Evolutionary conservation across 495 filamentous ascomycete species (phyloP).

Genomic region (Annulohypoxylon nitens): DNA sequence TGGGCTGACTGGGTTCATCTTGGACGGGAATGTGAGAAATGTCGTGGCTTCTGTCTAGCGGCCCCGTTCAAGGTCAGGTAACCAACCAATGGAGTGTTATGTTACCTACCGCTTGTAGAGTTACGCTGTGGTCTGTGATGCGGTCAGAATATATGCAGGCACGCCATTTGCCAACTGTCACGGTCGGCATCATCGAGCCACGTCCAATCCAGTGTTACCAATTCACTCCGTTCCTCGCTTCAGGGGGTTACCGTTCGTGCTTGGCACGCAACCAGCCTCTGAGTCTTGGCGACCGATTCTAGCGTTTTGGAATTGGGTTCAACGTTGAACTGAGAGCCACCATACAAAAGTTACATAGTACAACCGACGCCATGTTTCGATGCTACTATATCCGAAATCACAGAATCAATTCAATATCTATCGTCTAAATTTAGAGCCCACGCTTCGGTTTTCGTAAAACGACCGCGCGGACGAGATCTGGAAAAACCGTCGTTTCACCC

Average conservation of each 20-base stretch:
- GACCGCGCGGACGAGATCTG: background rate
- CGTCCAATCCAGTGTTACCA: constrained; percentile 33
- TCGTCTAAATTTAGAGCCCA: constrained; percentile 30
- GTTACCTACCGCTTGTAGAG: constrained; percentile 23
- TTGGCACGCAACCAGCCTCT: constrained; percentile 35
- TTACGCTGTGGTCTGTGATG: constrained; percentile 25
- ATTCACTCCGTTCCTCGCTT: constrained; percentile 24
- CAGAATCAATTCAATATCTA: background rate
- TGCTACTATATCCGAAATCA: constrained; percentile 17
- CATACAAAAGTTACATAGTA: background rate
- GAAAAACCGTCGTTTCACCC: constrained; percentile 12
- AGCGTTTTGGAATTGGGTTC: background rate
- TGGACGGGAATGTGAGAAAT: constrained; percentile 24
- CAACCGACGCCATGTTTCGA: background rate
- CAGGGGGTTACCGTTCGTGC: constrained; percentile 25
- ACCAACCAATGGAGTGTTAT: constrained; percentile 31
- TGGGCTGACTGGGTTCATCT: constrained; percentile 25
- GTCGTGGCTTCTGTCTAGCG: constrained; percentile 36
- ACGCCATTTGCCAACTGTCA: constrained; percentile 41
- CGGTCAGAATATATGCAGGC: constrained; percentile 43
- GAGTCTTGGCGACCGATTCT: constrained; percentile 15
- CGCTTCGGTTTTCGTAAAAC: constrained; percentile 9
- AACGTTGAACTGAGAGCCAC: background rate
- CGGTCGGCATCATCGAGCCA: constrained; percentile 27
- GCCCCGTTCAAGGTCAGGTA: constrained; percentile 27